A percentile compares a stretch with the other conserved stretches of the same genome.
Evolutionary conservation across 495 filamentous ascomycete species (phyloP).

Genomic region (Copromyces sp.): DNA sequence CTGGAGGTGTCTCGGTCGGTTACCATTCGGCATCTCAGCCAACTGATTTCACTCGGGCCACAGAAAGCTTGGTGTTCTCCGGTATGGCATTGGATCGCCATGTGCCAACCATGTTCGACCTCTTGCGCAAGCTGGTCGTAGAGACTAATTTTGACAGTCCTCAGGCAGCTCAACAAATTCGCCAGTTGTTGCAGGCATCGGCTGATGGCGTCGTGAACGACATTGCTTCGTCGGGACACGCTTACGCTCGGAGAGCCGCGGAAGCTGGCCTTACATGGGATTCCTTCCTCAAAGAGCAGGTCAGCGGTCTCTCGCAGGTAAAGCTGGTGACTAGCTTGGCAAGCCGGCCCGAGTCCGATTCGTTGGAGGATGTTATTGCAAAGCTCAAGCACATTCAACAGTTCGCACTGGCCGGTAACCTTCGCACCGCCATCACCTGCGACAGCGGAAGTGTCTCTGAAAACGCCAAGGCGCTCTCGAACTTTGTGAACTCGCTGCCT

Average conservation of each 20-base stretch:
- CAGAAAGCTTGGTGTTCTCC: constrained; percentile 72
- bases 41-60: constrained; percentile 52
- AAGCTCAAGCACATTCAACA: constrained; percentile 84
- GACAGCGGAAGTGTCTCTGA: constrained; percentile 53
- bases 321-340: constrained; percentile 64
- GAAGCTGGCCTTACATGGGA: constrained; percentile 65
- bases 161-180: constrained; percentile 68
- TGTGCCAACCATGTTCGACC: constrained; percentile 79
- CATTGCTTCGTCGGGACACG: constrained; percentile 78
- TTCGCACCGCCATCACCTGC: constrained; percentile 83
- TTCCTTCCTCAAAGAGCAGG: constrained; percentile 65
- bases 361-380: constrained; percentile 61
- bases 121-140: constrained; percentile 64
- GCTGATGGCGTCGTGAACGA: constrained; percentile 86
- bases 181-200: constrained; percentile 71
- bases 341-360: constrained; percentile 44
- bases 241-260: constrained; percentile 72
- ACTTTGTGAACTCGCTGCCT: constrained; percentile 57
- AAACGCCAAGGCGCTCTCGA: constrained; percentile 64
- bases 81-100: constrained; percentile 85
- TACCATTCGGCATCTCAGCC: constrained; percentile 72
- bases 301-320: constrained; percentile 75
- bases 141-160: constrained; percentile 85
- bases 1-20: constrained; percentile 75
- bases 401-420: constrained; percentile 53